Evolutionary conservation across 371 early-diverging fungal genomes (phyloP).

Genomic region (Zychaea mexicana): DNA sequence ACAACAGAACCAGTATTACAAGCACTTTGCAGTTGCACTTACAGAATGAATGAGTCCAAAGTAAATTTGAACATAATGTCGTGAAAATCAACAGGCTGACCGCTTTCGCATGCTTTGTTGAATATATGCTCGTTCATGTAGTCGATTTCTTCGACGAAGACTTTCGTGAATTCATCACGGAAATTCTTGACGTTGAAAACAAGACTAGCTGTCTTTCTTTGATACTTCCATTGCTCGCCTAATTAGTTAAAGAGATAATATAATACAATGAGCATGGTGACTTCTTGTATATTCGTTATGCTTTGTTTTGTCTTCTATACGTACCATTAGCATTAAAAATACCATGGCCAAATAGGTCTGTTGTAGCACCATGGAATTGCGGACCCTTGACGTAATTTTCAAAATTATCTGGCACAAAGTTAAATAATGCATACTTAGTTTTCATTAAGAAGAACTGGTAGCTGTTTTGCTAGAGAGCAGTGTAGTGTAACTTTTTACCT

Average conservation of each 20-base stretch:
- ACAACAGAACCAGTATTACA: background rate
- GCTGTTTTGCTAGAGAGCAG: background rate
- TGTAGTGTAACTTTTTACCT: conserved; percentile 9
- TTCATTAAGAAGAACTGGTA: background rate
- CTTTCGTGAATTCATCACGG: conserved; percentile 50
- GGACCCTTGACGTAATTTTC: conserved; percentile 51
- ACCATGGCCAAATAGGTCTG: conserved; percentile 41
- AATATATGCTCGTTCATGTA: conserved; percentile 33
- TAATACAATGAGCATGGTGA: background rate
- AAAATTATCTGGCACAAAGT: conserved; percentile 32
- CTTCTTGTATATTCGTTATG: background rate
- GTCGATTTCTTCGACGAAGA: conserved; percentile 52
- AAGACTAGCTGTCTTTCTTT: conserved; percentile 43
- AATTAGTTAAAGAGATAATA: background rate
- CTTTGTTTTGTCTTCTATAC: too few relatives aligned
- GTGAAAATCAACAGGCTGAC: conserved; percentile 44
- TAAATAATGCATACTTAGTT: background rate
- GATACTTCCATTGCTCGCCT: conserved; percentile 37
- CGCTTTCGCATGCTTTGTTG: conserved; percentile 32
- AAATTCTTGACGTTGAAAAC: conserved; percentile 56
- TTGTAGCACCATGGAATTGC: conserved; percentile 22
- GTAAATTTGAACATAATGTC: conserved; percentile 55
- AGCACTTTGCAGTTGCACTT: conserved; percentile 9
- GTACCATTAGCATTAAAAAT: conserved; percentile 51
- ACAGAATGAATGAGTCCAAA: conserved; percentile 61